Evolutionary conservation across 2,329 filamentous ascomycete genomes (phyloP), one percentile per base, ranked within the genome.

Genomic region (Penicillium sp.): DNA sequence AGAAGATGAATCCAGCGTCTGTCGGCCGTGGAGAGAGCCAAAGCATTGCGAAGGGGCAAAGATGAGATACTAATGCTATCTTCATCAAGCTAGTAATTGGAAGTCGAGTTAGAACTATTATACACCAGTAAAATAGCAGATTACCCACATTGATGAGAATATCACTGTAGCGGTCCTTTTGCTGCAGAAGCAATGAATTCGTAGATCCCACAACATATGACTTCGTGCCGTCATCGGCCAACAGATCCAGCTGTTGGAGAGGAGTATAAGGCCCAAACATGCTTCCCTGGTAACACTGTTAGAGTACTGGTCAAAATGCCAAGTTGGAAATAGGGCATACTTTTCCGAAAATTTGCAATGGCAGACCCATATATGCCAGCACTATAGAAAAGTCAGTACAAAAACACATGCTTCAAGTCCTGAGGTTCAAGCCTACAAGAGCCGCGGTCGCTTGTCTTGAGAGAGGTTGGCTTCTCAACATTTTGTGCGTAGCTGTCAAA

Each of bases 141-240:
- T 20, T 20, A 40, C 72, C 63, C 65, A 80, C 78, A 68, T 99
- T 97, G 68, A 99, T 91, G 54, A 99, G 81, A 29, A 97, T 91
- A 67, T 99, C 94, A 70, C 91, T 96, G 71, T 99, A 97, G 37
- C 91, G 86, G 68, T 99, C 93, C 70, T 87, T 95, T 70, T 99
- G 94, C 66, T 97, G 92, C 9, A 99, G 78, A 27, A 99, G 80
- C 20, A 99, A 80, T 5, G 91, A 96, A 71, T 99, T 99, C 30
- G 94, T 99, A 60, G 92, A 97, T 57, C 94, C 94, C 51, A 99
- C 92, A 47, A 99, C 89, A 66, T 97, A 99, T 1, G 93, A 97
- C 75, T 96, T 97, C 17, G 94, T 97, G 34, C 91, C 90, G 63
- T 91, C 86, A 73, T 97, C 93, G 46, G 93, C 93, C 33, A 99